A percentile compares a stretch with the other conserved stretches of the same genome.
Evolutionary conservation across 768 basidiomycete species (phyloP).

Genomic region (Boletus rubropictus): DNA sequence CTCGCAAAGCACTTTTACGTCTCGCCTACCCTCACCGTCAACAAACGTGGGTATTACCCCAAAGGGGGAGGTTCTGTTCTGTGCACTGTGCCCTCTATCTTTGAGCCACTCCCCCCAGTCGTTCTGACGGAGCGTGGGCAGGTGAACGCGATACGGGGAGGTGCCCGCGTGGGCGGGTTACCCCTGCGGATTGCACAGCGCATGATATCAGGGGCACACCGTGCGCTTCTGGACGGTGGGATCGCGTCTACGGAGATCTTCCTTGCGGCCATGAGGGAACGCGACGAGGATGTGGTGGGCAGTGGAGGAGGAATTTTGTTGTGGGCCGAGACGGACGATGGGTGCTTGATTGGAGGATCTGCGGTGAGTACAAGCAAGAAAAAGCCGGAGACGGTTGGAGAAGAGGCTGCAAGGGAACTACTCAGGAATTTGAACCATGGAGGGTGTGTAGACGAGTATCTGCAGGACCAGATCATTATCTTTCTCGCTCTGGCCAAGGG

Average conservation of each 20-base stretch:
- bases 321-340: conserved; percentile 68
- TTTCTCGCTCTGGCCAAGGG: conserved; percentile 72
- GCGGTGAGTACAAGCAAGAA: conserved; percentile 53
- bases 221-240: conserved; percentile 38
- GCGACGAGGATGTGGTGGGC: conserved; percentile 43
- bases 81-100: conserved; percentile 34
- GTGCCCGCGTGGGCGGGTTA: conserved; percentile 64
- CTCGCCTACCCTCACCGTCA: conserved; percentile 40
- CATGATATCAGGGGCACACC: conserved; percentile 52
- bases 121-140: conserved; percentile 52
- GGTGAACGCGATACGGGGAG: conserved; percentile 47
- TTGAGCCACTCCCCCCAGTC: conserved; percentile 40
- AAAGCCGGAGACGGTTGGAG: conserved; percentile 45
- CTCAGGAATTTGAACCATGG: conserved; percentile 52
- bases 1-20: conserved; percentile 49
- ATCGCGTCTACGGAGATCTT: conserved; percentile 14
- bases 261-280: conserved; percentile 44
- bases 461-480: conserved; percentile 75
- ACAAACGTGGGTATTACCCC: conserved; percentile 64
- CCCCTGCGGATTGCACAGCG: conserved; percentile 48
- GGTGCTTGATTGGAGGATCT: conserved; percentile 64
- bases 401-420: conserved; percentile 56
- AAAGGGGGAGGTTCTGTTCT: conserved; percentile 63
- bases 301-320: conserved; percentile 67
- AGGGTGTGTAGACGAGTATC: conserved; percentile 66